Evolutionary conservation across 139 green algal species (phyloP), one percentile per base, ranked within the genome.

Genomic region (Coelastrella sp.): DNA sequence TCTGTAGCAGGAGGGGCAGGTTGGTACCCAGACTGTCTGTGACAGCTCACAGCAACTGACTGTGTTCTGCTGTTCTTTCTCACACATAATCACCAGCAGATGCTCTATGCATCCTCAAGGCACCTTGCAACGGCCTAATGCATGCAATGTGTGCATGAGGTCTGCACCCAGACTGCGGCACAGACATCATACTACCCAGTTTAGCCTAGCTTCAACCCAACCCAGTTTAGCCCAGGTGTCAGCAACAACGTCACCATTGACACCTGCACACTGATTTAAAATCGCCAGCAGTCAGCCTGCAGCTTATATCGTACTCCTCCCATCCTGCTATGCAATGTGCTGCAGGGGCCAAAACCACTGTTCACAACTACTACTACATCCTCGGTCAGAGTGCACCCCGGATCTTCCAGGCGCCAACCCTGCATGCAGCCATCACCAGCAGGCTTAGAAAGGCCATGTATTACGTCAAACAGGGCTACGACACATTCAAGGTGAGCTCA

Each of bases 371-470:
- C 58, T 98, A 97, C 93, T 98, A 98, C 63, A 92, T 98, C 11
- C 91, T 98, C 9, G 49, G 89, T 66, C 68, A 88, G 70, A 27
- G 87, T 63, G 7, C 82, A 79, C 75, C 58, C 35, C 73, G 85
- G 68, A 91, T 97, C 11, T 98, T 97, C 88, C 97, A 99, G 89
- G 95, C 96, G 4, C 97, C 96, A 7, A 94, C 93, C 9, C 93
- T 98, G 75, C 93, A 98, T 65, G 94, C 90, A 4, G 94, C 93
- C 7, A 79, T 98, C 25, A 92, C 89, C 17, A 89, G 92, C 0
- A 92, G 96, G 20, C 91, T 97, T 84, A 90, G 82, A 25, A 88
- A 93, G 22, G 94, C 92, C 84, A 90, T 95, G 85, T 92, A 93
- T 81, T 85, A 75, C 65, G 70, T 96, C 5, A 76, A 85, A 4